A percentile compares a stretch with the other conserved stretches of the same genome.
These are phyloP conservation scores for Hypsizygus marmoreus DNA, from an alignment of 768 basidiomycete genomes.

Conservation along the genomic window DNA sequence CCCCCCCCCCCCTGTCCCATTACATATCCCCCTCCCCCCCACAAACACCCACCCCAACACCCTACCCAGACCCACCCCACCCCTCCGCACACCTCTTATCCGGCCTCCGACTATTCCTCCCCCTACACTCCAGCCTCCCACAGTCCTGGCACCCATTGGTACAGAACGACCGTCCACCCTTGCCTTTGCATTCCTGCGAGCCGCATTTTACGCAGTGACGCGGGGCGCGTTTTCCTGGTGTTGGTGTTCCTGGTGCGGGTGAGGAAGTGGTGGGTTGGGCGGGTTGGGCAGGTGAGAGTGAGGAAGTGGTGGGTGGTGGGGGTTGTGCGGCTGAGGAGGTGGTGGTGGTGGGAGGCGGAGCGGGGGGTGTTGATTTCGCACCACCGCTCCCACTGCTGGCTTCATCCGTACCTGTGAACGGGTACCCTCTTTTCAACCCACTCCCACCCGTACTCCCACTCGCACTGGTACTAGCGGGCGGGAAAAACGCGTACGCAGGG, in stretches of 20 bases:
- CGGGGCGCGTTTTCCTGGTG: slow-evolving; percentile 70
- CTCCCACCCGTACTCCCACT: background rate
- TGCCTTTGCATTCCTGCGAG: slow-evolving; percentile 79
- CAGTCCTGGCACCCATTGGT: slow-evolving; percentile 79
- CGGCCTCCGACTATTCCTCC: slow-evolving; percentile 75
- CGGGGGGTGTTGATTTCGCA: slow-evolving; percentile 8
- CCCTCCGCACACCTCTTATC: slow-evolving; percentile 72
- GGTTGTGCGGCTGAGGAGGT: too few species aligned
- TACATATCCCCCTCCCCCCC: too few species aligned
- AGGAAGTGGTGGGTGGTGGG: too few species aligned
- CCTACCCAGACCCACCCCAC: slow-evolving; percentile 26
- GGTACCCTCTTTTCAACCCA: slow-evolving; percentile 24
- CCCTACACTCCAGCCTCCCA: slow-evolving; percentile 77
- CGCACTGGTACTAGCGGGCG: slow-evolving; percentile 1
- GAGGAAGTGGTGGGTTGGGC: too few species aligned
- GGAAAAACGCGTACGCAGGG: slow-evolving; percentile 17
- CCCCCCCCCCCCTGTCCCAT: too few species aligned
- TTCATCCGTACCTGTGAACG: slow-evolving; percentile 16
- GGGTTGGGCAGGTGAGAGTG: too few species aligned
- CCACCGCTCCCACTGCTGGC: too few species aligned
- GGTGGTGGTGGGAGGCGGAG: too few species aligned
- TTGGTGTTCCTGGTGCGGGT: too few species aligned
- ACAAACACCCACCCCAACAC: slow-evolving; percentile 3
- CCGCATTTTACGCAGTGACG: slow-evolving; percentile 85
- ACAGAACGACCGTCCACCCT: slow-evolving; percentile 76